Conservation (phyloP, 2,329 filamentous ascomycete genomes). For the Aspergillus brasiliensis region DNA sequence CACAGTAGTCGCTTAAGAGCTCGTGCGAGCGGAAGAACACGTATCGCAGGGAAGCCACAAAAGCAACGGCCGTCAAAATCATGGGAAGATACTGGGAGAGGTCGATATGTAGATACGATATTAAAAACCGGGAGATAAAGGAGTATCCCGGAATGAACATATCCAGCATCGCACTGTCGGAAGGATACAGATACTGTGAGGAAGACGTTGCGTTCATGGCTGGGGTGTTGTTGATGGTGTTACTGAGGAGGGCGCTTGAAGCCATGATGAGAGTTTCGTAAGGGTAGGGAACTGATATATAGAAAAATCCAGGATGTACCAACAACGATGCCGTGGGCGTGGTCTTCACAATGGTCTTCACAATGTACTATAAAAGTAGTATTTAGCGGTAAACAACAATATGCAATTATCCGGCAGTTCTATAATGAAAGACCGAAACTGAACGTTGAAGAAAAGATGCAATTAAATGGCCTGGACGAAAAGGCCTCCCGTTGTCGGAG, state of each 20-base stretch:
- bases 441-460: background rate
- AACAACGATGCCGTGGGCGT: background rate
- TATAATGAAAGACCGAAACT: background rate
- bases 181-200: constrained; percentile 12
- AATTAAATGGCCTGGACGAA: background rate
- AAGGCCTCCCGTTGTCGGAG: background rate
- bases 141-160: constrained; percentile 68
- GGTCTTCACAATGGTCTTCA: background rate
- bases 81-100: constrained; percentile 64
- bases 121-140: constrained; percentile 55
- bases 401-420: background rate
- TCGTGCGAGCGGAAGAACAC: constrained; percentile 51
- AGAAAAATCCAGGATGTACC: background rate
- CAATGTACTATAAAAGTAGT: background rate
- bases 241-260: background rate
- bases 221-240: constrained; percentile 17
- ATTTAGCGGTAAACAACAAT: background rate
- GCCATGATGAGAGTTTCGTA: background rate
- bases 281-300: background rate
- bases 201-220: constrained; percentile 12
- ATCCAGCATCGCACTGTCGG: constrained; percentile 51
- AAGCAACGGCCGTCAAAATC: constrained; percentile 53
- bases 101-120: constrained; percentile 63
- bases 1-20: constrained; percentile 57
- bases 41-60: constrained; percentile 58